phyloP scores from a whole-genome alignment of 345 rosid species.

The Sisymbrium irio region DNA sequence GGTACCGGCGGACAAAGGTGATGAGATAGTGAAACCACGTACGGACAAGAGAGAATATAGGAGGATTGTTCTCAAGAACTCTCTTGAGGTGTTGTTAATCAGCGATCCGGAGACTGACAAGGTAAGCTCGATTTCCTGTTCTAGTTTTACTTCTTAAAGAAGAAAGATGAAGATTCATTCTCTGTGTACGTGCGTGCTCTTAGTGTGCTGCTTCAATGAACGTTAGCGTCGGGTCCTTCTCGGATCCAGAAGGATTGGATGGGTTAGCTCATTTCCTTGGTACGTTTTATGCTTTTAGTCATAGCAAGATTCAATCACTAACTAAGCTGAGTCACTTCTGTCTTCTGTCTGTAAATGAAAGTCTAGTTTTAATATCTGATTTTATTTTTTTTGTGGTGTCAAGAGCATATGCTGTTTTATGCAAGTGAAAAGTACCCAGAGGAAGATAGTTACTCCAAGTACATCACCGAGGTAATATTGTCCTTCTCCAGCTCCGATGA shows the following conservation, averaged over 20 bases:
- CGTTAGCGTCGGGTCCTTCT: conserved; percentile 70
- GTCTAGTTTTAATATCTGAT: not conserved
- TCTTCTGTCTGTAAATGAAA: not conserved
- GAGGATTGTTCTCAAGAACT: conserved; percentile 64
- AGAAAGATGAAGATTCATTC: not conserved
- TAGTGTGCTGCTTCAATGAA: conserved; percentile 95
- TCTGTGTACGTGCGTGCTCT: not conserved
- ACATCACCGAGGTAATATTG: conserved; percentile 57
- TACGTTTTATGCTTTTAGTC: conserved; percentile 18
- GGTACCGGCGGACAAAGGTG: conserved; percentile 15
- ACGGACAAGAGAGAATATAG: conserved; percentile 75
- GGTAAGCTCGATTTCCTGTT: conserved; percentile 29
- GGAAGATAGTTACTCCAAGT: conserved; percentile 81
- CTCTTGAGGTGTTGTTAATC: conserved; percentile 69
- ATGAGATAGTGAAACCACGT: conserved; percentile 63
- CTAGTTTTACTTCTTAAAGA: not conserved
- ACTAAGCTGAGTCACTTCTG: not conserved
- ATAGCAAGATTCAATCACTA: not conserved
- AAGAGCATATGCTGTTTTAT: conserved; percentile 94
- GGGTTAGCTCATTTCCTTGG: conserved; percentile 98
- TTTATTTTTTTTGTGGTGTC: not conserved
- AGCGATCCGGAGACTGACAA: conserved; percentile 87
- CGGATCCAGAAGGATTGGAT: conserved; percentile 75
- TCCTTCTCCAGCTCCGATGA: not conserved
- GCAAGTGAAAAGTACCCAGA: conserved; percentile 87